Percentiles rank a stretch among this genome's conserved stretches.
These are phyloP conservation scores for Plectosphaerella sp. DNA, from an alignment of 2,329 filamentous ascomycete genomes.

Conservation along the genomic window DNA sequence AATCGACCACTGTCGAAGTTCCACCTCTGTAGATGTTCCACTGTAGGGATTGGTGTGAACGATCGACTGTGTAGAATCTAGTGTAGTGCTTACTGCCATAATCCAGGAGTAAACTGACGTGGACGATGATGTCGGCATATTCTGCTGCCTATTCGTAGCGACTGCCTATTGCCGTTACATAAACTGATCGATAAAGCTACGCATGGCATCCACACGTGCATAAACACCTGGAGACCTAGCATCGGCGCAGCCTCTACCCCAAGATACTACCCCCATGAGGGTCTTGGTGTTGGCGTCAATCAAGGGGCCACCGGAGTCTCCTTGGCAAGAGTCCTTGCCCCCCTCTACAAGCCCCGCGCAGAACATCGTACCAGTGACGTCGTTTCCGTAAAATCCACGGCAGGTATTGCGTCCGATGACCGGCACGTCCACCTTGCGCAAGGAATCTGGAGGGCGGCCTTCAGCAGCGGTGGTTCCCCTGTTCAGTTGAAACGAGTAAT, in stretches of 20 bases:
- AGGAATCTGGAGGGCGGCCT: constrained; percentile 7
- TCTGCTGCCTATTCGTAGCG: too few relatives aligned
- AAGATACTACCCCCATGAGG: constrained; percentile 24
- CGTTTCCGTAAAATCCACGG: constrained; percentile 15
- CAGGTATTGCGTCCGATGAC: constrained; percentile 21
- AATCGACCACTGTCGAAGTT: too few relatives aligned
- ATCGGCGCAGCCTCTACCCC: constrained; percentile 22
- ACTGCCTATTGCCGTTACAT: background rate
- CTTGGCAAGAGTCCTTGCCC: constrained; percentile 25
- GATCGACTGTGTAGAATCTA: too few relatives aligned
- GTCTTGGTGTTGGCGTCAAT: constrained; percentile 13
- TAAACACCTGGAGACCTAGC: constrained; percentile 21
- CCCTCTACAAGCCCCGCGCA: constrained; percentile 21
- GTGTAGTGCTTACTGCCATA: too few relatives aligned
- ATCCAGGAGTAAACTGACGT: too few relatives aligned
- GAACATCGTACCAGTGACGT: constrained; percentile 24
- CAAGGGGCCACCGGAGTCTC: constrained; percentile 26
- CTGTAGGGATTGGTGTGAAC: too few relatives aligned
- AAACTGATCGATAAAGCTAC: constrained; percentile 20
- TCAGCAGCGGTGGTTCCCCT: constrained; percentile 17
- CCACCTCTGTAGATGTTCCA: too few relatives aligned
- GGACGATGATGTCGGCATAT: too few relatives aligned
- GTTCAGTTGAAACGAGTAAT: too few relatives aligned
- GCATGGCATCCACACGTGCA: constrained; percentile 17
- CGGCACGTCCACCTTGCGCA: constrained; percentile 24